A percentile compares a stretch with the other conserved stretches of the same genome.
Evolutionary conservation across 805 yeast species (phyloP).

Genomic region (Candida easanensis): DNA sequence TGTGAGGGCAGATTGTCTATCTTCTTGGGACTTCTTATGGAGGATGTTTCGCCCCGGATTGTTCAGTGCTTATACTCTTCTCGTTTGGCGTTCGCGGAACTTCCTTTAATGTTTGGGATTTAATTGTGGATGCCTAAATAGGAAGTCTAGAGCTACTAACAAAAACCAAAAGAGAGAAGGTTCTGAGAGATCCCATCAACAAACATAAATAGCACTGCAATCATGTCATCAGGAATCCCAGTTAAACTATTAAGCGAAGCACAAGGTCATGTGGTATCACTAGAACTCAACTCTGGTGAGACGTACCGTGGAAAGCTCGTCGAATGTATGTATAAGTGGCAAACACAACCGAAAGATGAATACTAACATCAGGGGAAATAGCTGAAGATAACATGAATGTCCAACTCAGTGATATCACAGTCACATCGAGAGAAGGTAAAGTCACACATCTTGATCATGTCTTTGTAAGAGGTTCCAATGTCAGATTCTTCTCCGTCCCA

Average conservation of each 20-base stretch:
- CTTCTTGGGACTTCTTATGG: background rate
- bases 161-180: background rate
- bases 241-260: slow-evolving; percentile 85
- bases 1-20: background rate
- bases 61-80: background rate
- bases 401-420: slow-evolving; percentile 75
- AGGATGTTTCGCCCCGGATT: background rate
- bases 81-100: background rate
- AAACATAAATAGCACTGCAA: background rate
- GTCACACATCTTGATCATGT: slow-evolving; percentile 79
- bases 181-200: background rate
- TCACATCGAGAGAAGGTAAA: slow-evolving; percentile 73
- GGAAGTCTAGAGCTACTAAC: slow-evolving; percentile 11
- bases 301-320: slow-evolving; percentile 82
- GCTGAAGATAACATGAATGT: slow-evolving; percentile 92
- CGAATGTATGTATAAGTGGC: slow-evolving; percentile 43
- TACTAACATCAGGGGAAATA: slow-evolving; percentile 12
- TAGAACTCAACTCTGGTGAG: slow-evolving; percentile 84
- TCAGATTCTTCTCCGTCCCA: slow-evolving; percentile 81
- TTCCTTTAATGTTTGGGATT: background rate
- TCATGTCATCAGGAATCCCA: slow-evolving; percentile 64
- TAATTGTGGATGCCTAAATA: slow-evolving; percentile 6
- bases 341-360: background rate
- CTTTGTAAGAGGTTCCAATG: slow-evolving; percentile 88
- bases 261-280: slow-evolving; percentile 79